A percentile compares a stretch with the other conserved stretches of the same genome.
These are phyloP conservation scores for Xanthoceras sorbifolium DNA, from an alignment of 345 rosid species.

Conservation along the genomic window DNA sequence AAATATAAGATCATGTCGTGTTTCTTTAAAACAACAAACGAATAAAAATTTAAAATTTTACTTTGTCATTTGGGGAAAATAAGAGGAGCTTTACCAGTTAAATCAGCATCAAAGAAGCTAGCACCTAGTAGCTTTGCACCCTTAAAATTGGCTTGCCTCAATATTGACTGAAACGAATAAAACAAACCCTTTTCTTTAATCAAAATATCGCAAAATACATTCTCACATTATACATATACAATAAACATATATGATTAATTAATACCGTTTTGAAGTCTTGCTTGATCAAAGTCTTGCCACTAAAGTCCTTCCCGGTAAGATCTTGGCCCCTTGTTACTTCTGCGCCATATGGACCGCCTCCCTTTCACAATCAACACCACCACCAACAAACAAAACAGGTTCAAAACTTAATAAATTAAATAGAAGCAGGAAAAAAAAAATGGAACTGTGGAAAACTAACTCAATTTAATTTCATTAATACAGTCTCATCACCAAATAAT, in stretches of 20 bases:
- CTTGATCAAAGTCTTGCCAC: constrained; percentile 77
- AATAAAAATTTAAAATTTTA: too few species aligned
- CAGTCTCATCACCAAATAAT: neutral
- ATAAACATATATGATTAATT: constrained; percentile 1
- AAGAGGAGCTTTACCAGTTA: constrained; percentile 57
- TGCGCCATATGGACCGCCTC: constrained; percentile 91
- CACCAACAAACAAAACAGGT: neutral
- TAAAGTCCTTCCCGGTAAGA: constrained; percentile 80
- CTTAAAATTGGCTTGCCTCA: constrained; percentile 88
- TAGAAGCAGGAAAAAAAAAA: neutral
- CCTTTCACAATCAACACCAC: constrained; percentile 45
- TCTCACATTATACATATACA: neutral
- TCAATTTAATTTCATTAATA: neutral
- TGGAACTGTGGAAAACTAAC: neutral
- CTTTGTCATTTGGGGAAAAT: neutral
- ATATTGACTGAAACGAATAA: constrained; percentile 60
- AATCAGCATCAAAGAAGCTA: constrained; percentile 94
- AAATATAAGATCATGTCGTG: neutral
- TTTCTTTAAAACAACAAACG: too few species aligned
- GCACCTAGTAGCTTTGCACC: constrained; percentile 92
- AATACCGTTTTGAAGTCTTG: constrained; percentile 93
- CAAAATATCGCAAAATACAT: neutral
- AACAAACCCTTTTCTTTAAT: neutral
- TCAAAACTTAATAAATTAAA: neutral
- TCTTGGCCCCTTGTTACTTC: constrained; percentile 96